A percentile compares a stretch with the other conserved stretches of the same genome.
phyloP scores from a whole-genome alignment of 2,329 filamentous ascomycete species.

The Alternaria sp. region DNA sequence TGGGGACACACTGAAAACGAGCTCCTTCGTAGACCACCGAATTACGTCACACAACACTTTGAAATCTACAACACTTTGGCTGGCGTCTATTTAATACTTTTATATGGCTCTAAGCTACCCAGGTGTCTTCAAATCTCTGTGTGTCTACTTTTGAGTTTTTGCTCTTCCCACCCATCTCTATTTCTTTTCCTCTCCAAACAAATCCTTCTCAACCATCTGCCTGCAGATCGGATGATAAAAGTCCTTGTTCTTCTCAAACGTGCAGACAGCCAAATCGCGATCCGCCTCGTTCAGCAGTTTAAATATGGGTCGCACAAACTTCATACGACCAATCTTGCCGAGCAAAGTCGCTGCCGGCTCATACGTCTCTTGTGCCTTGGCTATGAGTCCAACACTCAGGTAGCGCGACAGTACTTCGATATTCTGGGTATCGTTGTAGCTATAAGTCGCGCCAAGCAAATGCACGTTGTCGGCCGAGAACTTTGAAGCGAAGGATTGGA shows the following conservation, averaged over 20 bases:
- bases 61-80: not conserved
- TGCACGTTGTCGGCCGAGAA: conserved; percentile 72
- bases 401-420: conserved; percentile 86
- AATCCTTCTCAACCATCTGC: conserved; percentile 82
- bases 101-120: not conserved
- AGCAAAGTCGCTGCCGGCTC: conserved; percentile 76
- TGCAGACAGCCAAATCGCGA: conserved; percentile 75
- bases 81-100: not conserved
- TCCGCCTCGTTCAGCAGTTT: conserved; percentile 78
- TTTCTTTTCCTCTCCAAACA: conserved; percentile 58
- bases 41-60: not conserved
- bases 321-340: conserved; percentile 89
- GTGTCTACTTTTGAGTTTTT: not conserved
- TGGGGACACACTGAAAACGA: too few species aligned
- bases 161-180: not conserved
- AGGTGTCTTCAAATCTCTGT: not conserved
- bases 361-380: conserved; percentile 74
- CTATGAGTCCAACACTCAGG: conserved; percentile 78
- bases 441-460: conserved; percentile 77
- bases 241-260: conserved; percentile 85
- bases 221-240: conserved; percentile 95
- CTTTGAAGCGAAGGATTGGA: conserved; percentile 72
- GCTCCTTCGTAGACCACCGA: not conserved
- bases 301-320: conserved; percentile 91
- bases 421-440: conserved; percentile 74